A percentile compares a stretch with the other conserved stretches of the same genome.
Evolutionary conservation across 2,329 filamentous ascomycete genomes (phyloP).

Genomic region (Fusarium bactridioides): DNA sequence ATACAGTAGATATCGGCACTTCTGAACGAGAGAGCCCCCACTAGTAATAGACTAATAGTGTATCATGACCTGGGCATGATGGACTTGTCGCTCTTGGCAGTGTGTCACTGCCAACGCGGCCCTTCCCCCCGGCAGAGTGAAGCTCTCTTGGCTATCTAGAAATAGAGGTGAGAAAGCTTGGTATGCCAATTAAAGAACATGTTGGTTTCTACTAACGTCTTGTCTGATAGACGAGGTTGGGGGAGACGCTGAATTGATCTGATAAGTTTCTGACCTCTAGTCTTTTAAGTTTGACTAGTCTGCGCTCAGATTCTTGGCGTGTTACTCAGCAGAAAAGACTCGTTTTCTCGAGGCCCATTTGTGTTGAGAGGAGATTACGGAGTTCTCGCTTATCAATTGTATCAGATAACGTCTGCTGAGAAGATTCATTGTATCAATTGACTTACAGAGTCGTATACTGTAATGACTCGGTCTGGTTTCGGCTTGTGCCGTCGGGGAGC

Average conservation of each 20-base stretch:
- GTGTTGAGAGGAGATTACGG: background rate
- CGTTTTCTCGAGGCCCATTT: background rate
- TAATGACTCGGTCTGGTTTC: background rate
- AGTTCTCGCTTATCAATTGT: background rate
- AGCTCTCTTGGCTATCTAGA: background rate
- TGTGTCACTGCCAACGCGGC: background rate
- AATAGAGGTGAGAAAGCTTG: background rate
- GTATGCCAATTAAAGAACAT: background rate
- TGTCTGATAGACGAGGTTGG: background rate
- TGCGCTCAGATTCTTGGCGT: background rate
- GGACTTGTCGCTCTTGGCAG: background rate
- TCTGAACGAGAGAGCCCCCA: background rate
- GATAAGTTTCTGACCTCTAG: background rate
- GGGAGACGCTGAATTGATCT: background rate
- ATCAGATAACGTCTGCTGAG: background rate
- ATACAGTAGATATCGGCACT: background rate
- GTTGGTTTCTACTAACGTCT: background rate
- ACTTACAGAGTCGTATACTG: background rate
- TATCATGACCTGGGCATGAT: background rate
- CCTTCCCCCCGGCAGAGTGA: background rate
- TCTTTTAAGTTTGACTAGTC: background rate
- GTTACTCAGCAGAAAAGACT: background rate
- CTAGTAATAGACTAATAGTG: background rate
- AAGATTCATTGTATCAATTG: background rate
- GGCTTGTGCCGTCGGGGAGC: background rate